These are phyloP conservation scores for Ailanthus altissimus DNA, from an alignment of 345 rosid genomes.

Conservation along the genomic window DNA sequence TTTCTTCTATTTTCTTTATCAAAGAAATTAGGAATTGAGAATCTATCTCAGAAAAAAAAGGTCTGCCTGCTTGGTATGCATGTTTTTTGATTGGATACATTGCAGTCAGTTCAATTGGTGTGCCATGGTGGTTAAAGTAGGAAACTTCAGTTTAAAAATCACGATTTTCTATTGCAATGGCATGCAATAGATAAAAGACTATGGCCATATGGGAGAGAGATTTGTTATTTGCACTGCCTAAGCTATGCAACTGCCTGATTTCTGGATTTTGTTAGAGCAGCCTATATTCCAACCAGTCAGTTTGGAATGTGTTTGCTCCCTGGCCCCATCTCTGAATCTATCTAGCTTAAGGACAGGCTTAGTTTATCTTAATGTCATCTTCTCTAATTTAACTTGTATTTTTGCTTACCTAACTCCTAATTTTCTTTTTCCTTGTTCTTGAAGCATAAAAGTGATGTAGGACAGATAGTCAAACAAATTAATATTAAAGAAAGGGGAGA, in stretches of 20 bases:
- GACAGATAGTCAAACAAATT: no score
- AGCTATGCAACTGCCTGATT: neutral
- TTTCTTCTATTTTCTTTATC: no score
- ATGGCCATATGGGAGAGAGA: no score
- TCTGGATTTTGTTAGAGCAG: neutral
- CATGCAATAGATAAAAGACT: no score
- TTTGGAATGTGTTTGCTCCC: neutral
- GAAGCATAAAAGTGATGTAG: no score
- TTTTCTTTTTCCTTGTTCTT: slow-evolving; percentile 1
- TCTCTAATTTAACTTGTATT: neutral
- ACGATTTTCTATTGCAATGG: neutral
- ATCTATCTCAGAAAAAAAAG: no score
- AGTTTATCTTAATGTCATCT: neutral
- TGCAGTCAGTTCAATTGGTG: no score
- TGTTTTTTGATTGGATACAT: no score
- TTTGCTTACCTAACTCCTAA: neutral
- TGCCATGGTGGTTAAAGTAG: neutral
- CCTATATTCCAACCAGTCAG: neutral
- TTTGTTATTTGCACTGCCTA: no score
- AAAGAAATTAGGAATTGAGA: no score
- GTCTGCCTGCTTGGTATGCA: no score
- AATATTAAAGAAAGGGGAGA: no score
- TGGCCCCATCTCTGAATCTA: neutral
- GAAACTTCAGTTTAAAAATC: neutral
- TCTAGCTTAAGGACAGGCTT: neutral